Evolutionary conservation across 1,139 yeast genomes (phyloP).

Genomic region (Geotrichum cucujoidarum): DNA sequence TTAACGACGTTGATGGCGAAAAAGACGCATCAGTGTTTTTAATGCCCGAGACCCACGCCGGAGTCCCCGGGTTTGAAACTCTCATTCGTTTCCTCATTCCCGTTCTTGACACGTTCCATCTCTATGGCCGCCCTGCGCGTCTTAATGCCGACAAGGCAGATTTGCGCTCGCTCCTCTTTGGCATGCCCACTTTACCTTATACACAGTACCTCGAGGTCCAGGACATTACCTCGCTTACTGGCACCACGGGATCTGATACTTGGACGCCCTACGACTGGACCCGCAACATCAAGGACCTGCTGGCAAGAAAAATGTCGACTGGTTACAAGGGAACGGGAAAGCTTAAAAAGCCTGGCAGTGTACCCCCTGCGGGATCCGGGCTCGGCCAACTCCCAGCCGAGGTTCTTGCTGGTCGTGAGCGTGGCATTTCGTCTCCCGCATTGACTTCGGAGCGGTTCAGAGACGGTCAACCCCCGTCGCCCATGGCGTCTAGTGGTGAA

Average conservation of each 20-base stretch:
- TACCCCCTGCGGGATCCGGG: neutral
- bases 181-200: constrained; percentile 83
- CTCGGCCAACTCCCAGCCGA: neutral
- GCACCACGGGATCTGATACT: constrained; percentile 39
- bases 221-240: constrained; percentile 46
- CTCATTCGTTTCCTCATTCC: constrained; percentile 84
- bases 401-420: neutral
- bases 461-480: neutral
- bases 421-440: neutral
- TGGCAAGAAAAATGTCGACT: constrained; percentile 57
- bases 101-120: constrained; percentile 73
- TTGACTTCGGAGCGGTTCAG: neutral
- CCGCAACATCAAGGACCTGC: constrained; percentile 53
- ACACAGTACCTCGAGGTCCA: constrained; percentile 71
- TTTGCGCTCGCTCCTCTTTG: constrained; percentile 73
- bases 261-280: constrained; percentile 79
- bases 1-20: constrained; percentile 52
- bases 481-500: neutral
- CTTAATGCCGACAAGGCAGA: constrained; percentile 86
- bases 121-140: constrained; percentile 87
- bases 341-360: constrained; percentile 4
- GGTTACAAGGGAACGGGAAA: constrained; percentile 84
- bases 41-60: constrained; percentile 92
- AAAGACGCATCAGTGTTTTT: constrained; percentile 76
- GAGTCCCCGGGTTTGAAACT: constrained; percentile 93